Conservation (phyloP, 2,329 filamentous ascomycete species). For the Alternaria sp. region DNA sequence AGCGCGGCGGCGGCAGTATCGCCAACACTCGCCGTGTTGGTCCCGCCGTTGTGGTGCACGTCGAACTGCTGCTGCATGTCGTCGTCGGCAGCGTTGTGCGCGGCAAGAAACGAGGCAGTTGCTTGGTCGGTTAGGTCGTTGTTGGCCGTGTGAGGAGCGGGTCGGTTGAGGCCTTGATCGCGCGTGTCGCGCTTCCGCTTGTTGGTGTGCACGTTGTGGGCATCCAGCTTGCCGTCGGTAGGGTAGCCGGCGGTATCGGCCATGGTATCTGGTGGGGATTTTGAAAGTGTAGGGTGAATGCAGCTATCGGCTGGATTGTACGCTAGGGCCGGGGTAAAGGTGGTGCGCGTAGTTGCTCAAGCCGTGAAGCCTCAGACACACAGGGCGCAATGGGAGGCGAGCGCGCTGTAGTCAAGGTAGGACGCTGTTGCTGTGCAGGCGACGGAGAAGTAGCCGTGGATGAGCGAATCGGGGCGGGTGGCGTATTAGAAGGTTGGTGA, state of each 20-base stretch:
- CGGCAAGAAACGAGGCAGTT: slow-evolving; percentile 51
- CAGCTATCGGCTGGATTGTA: not conserved
- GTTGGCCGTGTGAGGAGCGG: slow-evolving; percentile 46
- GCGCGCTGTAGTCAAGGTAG: not conserved
- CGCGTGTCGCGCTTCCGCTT: slow-evolving; percentile 60
- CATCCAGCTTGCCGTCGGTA: slow-evolving; percentile 47
- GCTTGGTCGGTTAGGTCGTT: slow-evolving; percentile 52
- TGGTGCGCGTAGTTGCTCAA: slow-evolving; percentile 10
- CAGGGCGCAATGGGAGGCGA: slow-evolving; percentile 1
- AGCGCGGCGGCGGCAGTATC: slow-evolving; percentile 69
- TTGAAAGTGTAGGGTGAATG: not conserved
- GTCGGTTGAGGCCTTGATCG: slow-evolving; percentile 53
- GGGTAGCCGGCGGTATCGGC: slow-evolving; percentile 52
- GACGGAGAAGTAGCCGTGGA: not conserved
- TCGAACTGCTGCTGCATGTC: slow-evolving; percentile 56
- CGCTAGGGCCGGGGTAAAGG: slow-evolving; percentile 1
- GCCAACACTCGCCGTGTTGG: slow-evolving; percentile 59
- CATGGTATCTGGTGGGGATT: slow-evolving; percentile 29
- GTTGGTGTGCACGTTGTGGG: slow-evolving; percentile 47
- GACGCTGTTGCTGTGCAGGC: not conserved
- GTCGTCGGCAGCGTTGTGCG: slow-evolving; percentile 54
- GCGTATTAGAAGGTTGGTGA: slow-evolving; percentile 25
- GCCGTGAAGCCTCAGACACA: not conserved
- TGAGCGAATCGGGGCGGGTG: slow-evolving; percentile 6
- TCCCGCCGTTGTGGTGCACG: slow-evolving; percentile 62